Evolutionary conservation across 1,284 basidiomycete species (phyloP).

Genomic region (Cerioporus squamosus): DNA sequence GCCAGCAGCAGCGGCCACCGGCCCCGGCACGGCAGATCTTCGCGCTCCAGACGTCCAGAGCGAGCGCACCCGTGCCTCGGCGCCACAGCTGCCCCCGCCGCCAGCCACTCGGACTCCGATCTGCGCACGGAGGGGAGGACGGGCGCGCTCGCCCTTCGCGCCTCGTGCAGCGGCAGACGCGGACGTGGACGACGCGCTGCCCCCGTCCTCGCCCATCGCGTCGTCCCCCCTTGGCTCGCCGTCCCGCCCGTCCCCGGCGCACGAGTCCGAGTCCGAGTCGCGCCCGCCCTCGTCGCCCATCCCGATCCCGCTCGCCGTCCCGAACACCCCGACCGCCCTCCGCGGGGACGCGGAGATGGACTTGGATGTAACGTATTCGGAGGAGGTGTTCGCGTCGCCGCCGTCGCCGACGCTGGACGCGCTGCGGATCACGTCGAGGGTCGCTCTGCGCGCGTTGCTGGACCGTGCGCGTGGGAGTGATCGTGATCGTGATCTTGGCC

Average conservation of each 20-base stretch:
- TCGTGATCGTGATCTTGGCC: too few relatives aligned
- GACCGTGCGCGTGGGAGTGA: conserved; percentile 17
- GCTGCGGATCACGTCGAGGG: conserved; percentile 20
- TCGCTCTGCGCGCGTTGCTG: conserved; percentile 15
- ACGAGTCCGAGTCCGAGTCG: background rate
- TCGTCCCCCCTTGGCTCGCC: conserved; percentile 13
- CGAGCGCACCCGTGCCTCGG: conserved; percentile 3
- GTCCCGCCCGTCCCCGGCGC: conserved; percentile 3
- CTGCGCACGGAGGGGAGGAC: conserved; percentile 12
- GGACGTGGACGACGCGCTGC: conserved; percentile 7
- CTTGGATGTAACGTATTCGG: conserved; percentile 10
- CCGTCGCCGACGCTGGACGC: conserved; percentile 23
- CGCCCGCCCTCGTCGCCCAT: conserved; percentile 20
- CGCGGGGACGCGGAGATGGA: conserved; percentile 4
- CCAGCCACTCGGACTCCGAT: conserved; percentile 16
- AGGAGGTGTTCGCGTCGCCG: conserved; percentile 13
- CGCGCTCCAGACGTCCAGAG: background rate
- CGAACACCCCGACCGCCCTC: conserved; percentile 4
- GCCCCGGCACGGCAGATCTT: conserved; percentile 4
- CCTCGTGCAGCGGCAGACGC: background rate
- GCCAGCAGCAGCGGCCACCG: background rate
- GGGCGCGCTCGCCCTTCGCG: background rate
- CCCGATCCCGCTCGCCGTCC: too few relatives aligned
- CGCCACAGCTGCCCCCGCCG: conserved; percentile 4
- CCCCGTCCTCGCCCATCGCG: conserved; percentile 17